These are phyloP conservation scores for Ganoderma sp. DNA, from an alignment of 1,284 basidiomycete species.

Conservation along the genomic window DNA sequence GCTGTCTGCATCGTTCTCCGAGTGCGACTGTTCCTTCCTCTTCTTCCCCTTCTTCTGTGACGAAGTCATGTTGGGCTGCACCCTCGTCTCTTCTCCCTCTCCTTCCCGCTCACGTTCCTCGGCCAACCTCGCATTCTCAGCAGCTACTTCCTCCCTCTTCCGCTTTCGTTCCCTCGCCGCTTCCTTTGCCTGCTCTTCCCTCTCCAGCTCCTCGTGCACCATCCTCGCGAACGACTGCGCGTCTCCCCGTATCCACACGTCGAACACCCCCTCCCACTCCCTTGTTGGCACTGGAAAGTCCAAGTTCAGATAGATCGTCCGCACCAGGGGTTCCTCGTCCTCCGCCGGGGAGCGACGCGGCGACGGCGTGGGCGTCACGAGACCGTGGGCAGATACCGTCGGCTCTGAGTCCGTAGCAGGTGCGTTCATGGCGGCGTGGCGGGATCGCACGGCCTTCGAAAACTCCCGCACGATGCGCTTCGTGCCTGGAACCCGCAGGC, in stretches of 20 bases:
- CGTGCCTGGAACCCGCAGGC: constrained; percentile 88
- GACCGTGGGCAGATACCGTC: constrained; percentile 34
- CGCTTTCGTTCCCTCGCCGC: constrained; percentile 19
- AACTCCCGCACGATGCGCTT: constrained; percentile 94
- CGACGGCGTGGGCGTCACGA: constrained; percentile 50
- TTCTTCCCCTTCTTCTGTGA: constrained; percentile 32
- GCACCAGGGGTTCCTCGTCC: constrained; percentile 62
- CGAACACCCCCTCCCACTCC: constrained; percentile 92
- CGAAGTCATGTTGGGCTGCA: constrained; percentile 19
- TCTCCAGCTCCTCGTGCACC: constrained; percentile 59
- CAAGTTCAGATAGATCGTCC: constrained; percentile 85
- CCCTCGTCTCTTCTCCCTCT: constrained; percentile 13
- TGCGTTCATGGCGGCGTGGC: constrained; percentile 43
- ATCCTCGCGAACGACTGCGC: constrained; percentile 78
- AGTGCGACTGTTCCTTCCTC: constrained; percentile 29
- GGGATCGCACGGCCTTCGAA: constrained; percentile 75
- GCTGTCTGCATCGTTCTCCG: constrained; percentile 13
- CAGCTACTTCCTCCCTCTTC: constrained; percentile 29
- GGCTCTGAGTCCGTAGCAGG: constrained; percentile 21
- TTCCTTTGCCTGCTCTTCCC: constrained; percentile 39
- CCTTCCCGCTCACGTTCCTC: constrained; percentile 18
- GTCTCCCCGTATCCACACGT: constrained; percentile 91
- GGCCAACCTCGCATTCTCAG: constrained; percentile 21
- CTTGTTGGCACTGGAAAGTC: constrained; percentile 87
- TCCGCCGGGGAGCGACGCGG: constrained; percentile 45